Base-by-base conservation (phyloP, 768 basidiomycete genomes). In the Thelephora ganbajun region DNA sequence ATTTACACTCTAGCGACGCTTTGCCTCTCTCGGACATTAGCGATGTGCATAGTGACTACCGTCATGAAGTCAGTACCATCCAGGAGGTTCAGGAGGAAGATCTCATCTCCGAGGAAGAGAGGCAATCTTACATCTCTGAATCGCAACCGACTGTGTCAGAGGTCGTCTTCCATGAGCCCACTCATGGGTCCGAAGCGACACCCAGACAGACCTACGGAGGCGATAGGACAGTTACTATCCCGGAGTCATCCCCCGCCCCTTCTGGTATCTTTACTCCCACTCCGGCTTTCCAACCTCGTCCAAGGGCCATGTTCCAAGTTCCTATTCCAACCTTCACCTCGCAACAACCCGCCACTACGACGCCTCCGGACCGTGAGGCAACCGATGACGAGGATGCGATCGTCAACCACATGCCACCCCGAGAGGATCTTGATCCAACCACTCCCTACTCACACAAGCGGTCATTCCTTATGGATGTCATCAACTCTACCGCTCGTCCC, bases 401-500 rank as follows among this genome's bases (percentile, higher is more conserved):
- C n/a, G 14, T 9, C 9, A 9, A 30, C 26, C 4, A 30, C 9
- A 30, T 30, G 12, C 18, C 16, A 9, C 39, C 39, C 39, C 11
- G 14, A 19, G 12, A 56, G 4, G 49, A 30, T 11, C 51, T 56
- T 4, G 71, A 77, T 35, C 72, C 72, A 2, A 61, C 79, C 37
- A 90, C 86, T 1, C 87, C 85, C 2, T 69, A 74, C 52, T 75
- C 79, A 11, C 79, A 83, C 50, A 78, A 84, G 35, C 77, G 79
- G 13, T 88, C 84, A 1, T 90, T 92, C 66, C 73, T 92, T 11
- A 73, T 92, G 35, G 79, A 79, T 7, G 82, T 91, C 6, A 83
- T 92, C 58, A 83, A 88, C 57, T 87, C 87, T 5, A 86, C 81
- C 1, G 68, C 83, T 3, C 79, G 86, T 30, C 85, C 87, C 0